Conservation (phyloP, 352 stramenopile species). For the Thraustochytrium striatum region DNA sequence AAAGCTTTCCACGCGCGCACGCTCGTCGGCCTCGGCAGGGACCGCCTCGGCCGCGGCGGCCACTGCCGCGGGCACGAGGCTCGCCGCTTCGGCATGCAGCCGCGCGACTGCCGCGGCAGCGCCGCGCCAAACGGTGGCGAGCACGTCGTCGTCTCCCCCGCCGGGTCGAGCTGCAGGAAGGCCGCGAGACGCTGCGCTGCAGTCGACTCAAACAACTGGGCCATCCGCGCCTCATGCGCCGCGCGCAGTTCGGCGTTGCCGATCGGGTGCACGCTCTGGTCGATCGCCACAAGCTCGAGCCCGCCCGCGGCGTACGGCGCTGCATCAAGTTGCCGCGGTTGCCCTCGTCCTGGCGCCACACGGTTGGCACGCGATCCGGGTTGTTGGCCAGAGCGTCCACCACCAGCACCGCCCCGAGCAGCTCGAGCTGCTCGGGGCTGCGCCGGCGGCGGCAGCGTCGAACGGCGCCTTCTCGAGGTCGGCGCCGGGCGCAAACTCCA, state of each 20-base stretch:
- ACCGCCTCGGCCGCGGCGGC: background rate
- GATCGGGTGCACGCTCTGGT: slow-evolving; percentile 10
- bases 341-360: slow-evolving; percentile 28
- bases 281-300: background rate
- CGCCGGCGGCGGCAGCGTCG: background rate
- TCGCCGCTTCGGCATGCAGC: background rate
- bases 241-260: background rate
- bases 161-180: background rate
- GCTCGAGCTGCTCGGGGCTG: background rate
- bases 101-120: background rate
- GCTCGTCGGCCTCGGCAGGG: background rate
- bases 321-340: slow-evolving; percentile 27
- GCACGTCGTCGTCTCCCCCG: background rate
- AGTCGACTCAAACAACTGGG: background rate
- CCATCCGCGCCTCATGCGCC: background rate
- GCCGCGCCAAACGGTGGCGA: background rate
- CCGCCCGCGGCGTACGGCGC: background rate
- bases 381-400: slow-evolving; percentile 34
- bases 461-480: slow-evolving; percentile 22
- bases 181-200: background rate
- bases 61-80: background rate
- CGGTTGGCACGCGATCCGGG: slow-evolving; percentile 21
- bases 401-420: slow-evolving; percentile 1
- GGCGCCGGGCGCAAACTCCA: slow-evolving; percentile 15
- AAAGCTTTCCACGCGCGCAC: background rate